Base-by-base conservation (phyloP, 1,284 basidiomycete species). In the Hemileia vastatrix region DNA sequence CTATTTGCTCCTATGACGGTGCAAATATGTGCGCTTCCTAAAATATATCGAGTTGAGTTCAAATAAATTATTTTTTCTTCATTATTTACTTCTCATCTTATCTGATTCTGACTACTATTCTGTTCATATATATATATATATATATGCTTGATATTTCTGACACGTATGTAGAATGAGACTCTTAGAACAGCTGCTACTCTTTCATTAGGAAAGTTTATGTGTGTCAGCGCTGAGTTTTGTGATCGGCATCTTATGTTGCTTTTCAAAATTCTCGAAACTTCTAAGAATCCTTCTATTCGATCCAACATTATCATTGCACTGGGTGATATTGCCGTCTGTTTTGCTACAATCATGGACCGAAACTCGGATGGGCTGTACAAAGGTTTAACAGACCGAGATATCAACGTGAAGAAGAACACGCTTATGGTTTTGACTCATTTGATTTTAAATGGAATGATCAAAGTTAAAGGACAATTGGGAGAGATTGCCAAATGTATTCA, bases 401-500 rank as follows among this genome's bases (percentile, higher is more conserved):
- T 90, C 3, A 83, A 87, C 49, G 94, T 98, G 65, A 98, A 97
- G 84, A 97, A 98, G 81, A 96, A 97, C 78, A 96, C 94, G 48
- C 82, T 98, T 54, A 98, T 98, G 94, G 94, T 98, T 52, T 81
- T 98, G 64, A 97, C 94, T 2, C 93, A 98, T 77, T 78, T 98
- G 66, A 98, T 98, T 73, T 78, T 97, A 66, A 97, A 97, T 73
- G 94, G 94, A 0, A 97, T 97, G 94, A 90, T 96, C 80, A 98
- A 98, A 77, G 94, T 97, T 73, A 98, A 98, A 77, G 95, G 95
- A 0, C 94, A 98, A 76, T 80, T 97, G 2, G 94, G 95, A 33
- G 95, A 97, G 80, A 96, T 99, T 92, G 95, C 94, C 33, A 99
- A 98, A 78, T 98, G 94, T 72, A 78, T 98, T 19, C 91, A 97